Conservation (phyloP, 2,329 filamentous ascomycete species). For the Fusarium algeriense region DNA sequence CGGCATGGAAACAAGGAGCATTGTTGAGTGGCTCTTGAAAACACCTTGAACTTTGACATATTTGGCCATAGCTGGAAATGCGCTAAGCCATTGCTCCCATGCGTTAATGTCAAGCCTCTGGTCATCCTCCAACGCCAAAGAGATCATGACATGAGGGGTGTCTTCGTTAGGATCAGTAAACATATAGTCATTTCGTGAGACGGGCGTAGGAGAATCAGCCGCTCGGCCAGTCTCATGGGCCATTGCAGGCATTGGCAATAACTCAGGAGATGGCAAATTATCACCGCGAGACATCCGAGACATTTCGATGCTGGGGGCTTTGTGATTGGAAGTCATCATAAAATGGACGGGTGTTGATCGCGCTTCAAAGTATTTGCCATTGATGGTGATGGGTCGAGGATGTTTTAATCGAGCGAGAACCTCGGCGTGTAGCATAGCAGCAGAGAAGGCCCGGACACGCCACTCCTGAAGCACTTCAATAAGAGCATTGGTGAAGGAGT, state of each 20-base stretch:
- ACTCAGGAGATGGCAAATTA: conserved; percentile 41
- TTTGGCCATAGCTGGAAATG: conserved; percentile 68
- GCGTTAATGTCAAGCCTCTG: conserved; percentile 68
- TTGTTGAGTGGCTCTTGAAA: conserved; percentile 71
- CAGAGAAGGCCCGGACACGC: conserved; percentile 66
- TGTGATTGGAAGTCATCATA: conserved; percentile 73
- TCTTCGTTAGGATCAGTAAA: conserved; percentile 64
- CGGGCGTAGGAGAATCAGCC: conserved; percentile 37
- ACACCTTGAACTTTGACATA: conserved; percentile 72
- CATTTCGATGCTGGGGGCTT: conserved; percentile 69
- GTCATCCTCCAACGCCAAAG: conserved; percentile 68
- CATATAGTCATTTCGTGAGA: conserved; percentile 46
- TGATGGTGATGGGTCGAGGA: conserved; percentile 67
- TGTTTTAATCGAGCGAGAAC: conserved; percentile 71
- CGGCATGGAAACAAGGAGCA: conserved; percentile 69
- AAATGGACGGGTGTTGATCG: conserved; percentile 71
- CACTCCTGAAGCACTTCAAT: conserved; percentile 71
- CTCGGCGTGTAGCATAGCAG: conserved; percentile 72
- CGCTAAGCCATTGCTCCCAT: conserved; percentile 69
- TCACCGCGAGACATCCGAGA: conserved; percentile 52
- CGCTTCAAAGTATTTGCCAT: conserved; percentile 69
- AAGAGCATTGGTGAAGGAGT: conserved; percentile 70
- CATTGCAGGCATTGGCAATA: conserved; percentile 34
- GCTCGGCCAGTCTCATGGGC: conserved; percentile 45
- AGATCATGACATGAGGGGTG: conserved; percentile 71